A percentile compares a stretch with the other conserved stretches of the same genome.
Evolutionary conservation across 352 stramenopile species (phyloP).

Genomic region (Pythium aristosporum): DNA sequence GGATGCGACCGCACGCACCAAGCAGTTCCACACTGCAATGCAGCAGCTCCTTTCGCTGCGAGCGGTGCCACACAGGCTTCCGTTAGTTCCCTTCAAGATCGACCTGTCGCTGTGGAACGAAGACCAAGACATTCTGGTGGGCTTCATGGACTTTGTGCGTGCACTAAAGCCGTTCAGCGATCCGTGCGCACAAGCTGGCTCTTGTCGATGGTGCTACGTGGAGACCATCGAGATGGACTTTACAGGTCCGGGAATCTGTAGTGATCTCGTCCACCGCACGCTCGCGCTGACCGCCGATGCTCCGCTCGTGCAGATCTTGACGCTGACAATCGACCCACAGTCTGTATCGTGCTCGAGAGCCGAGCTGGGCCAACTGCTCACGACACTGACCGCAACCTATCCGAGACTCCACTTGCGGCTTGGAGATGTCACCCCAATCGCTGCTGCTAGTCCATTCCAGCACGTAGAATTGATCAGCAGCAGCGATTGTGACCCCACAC

Average conservation of each 20-base stretch:
- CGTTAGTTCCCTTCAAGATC: conserved; percentile 10
- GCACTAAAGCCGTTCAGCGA: conserved; percentile 2
- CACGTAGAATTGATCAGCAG: background rate
- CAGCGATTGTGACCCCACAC: background rate
- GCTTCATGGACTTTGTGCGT: conserved; percentile 9
- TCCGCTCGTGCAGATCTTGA: conserved; percentile 7
- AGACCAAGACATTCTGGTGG: conserved; percentile 2
- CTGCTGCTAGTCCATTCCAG: background rate
- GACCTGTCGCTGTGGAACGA: conserved; percentile 15
- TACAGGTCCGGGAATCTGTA: conserved; percentile 8
- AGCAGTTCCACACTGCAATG: conserved; percentile 10
- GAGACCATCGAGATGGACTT: conserved; percentile 14
- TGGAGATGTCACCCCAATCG: background rate
- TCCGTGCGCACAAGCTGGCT: background rate
- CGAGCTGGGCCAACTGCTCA: background rate
- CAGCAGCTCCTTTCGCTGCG: background rate
- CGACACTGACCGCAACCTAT: conserved; percentile 6
- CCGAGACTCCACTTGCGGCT: conserved; percentile 7
- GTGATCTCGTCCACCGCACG: conserved; percentile 3
- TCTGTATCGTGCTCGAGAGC: background rate
- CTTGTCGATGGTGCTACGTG: conserved; percentile 4
- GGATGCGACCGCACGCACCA: background rate
- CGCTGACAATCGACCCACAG: background rate
- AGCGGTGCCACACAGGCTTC: background rate
- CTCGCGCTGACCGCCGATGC: background rate